phyloP scores from a whole-genome alignment of 257 asterid genomes.

The Nicotiana benthamiana region DNA sequence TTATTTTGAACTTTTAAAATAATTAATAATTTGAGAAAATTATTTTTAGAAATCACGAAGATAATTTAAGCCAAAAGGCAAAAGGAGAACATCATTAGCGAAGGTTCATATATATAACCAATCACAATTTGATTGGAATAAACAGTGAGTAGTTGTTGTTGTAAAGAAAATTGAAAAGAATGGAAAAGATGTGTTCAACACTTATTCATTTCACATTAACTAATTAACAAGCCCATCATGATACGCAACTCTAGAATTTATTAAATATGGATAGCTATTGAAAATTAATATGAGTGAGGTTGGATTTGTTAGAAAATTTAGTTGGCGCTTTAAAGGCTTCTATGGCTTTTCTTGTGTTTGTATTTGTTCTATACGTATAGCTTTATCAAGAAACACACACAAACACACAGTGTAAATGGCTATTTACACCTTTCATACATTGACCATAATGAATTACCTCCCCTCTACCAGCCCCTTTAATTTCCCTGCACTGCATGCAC shows the following conservation, averaged over 20 bases:
- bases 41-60: too few species aligned
- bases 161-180: not conserved
- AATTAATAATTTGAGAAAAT: too few species aligned
- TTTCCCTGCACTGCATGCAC: not conserved
- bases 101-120: too few species aligned
- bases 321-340: not conserved
- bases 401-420: not conserved
- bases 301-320: conserved; percentile 16
- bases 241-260: conserved; percentile 10
- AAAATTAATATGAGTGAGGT: conserved; percentile 9
- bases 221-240: conserved; percentile 1
- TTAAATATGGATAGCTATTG: conserved; percentile 10
- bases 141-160: not conserved
- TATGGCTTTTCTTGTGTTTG: not conserved
- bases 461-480: not conserved
- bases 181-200: not conserved
- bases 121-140: not conserved
- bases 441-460: not conserved
- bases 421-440: not conserved
- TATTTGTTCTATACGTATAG: not conserved
- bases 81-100: too few species aligned
- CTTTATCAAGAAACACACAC: not conserved
- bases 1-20: too few species aligned
- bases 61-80: too few species aligned
- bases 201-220: not conserved